Conservation (phyloP, 73 alveolate genomes). For the Tetrahymena thermophila region DNA sequence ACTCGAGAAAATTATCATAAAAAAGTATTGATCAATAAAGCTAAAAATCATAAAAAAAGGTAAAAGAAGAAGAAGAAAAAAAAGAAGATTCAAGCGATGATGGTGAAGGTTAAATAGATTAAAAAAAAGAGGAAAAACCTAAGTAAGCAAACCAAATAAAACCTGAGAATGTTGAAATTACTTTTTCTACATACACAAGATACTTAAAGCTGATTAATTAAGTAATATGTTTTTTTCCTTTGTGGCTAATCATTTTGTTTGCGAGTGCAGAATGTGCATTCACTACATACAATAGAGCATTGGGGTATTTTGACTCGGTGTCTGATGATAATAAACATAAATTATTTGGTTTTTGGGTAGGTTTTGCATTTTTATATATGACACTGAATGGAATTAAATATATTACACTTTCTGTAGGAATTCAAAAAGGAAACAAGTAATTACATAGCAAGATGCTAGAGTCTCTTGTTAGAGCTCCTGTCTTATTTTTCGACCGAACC, state of each 20-base stretch:
- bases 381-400: background rate
- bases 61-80: background rate
- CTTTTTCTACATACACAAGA: background rate
- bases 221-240: background rate
- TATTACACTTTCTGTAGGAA: background rate
- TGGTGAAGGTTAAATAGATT: background rate
- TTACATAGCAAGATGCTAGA: conserved; percentile 22
- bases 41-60: background rate
- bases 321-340: background rate
- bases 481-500: conserved; percentile 36
- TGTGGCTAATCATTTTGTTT: background rate
- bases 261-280: background rate
- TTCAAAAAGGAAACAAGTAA: background rate
- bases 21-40: background rate
- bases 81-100: background rate
- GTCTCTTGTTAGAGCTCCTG: conserved; percentile 15
- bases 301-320: background rate
- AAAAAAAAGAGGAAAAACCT: background rate
- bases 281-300: background rate
- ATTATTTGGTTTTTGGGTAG: background rate
- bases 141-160: background rate
- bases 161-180: background rate
- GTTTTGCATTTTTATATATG: background rate
- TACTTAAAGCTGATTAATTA: background rate
- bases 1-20: background rate